Evolutionary conservation across 192 early-diverging fungal species (phyloP).

Genomic region (Coemansia sp.): DNA sequence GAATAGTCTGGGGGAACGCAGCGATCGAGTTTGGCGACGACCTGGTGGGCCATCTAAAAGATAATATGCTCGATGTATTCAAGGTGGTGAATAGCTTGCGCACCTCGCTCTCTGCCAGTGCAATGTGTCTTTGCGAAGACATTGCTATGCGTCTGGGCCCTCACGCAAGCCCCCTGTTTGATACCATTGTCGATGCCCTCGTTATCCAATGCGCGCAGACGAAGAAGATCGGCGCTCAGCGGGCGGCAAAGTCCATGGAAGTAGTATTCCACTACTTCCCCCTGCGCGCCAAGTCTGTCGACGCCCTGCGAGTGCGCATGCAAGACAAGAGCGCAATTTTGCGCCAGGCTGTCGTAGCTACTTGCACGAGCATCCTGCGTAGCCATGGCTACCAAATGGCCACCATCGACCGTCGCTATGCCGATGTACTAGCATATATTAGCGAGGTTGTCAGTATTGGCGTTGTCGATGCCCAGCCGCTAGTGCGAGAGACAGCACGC

Average conservation of each 20-base stretch:
- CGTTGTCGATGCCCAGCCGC: constrained; percentile 46
- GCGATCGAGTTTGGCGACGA: constrained; percentile 41
- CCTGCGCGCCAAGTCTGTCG: constrained; percentile 38
- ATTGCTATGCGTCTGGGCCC: constrained; percentile 48
- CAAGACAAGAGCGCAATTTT: constrained; percentile 48
- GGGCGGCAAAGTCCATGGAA: constrained; percentile 37
- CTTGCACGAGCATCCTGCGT: constrained; percentile 29
- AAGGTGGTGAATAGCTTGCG: constrained; percentile 50
- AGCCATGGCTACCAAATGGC: constrained; percentile 32
- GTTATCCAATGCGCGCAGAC: constrained; percentile 51
- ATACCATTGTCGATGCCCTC: constrained; percentile 36
- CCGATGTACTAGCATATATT: constrained; percentile 24
- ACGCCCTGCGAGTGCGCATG: constrained; percentile 32
- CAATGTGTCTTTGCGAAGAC: constrained; percentile 52
- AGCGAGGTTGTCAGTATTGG: constrained; percentile 18
- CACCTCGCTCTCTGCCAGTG: constrained; percentile 42
- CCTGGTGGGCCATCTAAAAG: constrained; percentile 34
- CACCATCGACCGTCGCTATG: constrained; percentile 28
- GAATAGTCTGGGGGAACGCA: constrained; percentile 54
- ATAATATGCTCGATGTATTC: constrained; percentile 37
- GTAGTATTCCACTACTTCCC: constrained; percentile 41
- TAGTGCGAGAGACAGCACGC: constrained; percentile 40
- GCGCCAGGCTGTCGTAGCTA: constrained; percentile 35
- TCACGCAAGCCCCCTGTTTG: constrained; percentile 30
- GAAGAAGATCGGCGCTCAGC: constrained; percentile 51